Base-by-base conservation (phyloP, 148 eudicot species). In the Chenopodium suecicum region DNA sequence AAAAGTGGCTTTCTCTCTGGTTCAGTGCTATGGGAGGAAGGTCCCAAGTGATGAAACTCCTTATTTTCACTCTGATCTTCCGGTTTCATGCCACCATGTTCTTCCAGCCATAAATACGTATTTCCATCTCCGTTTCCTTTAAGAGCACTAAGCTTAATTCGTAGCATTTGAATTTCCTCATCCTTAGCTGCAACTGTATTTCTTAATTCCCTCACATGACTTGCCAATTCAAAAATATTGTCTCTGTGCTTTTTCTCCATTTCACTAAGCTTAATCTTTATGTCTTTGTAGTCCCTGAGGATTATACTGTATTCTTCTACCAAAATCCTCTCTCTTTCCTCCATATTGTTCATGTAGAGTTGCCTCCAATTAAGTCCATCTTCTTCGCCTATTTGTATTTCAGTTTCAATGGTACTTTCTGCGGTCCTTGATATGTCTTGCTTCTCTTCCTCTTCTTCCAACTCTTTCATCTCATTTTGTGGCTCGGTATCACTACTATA, bases 321-420 rank as follows among this genome's bases (percentile, higher is more conserved):
- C 68, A 94, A 78, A 79, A 94, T 80, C 81, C 82, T 92, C 82
- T 92, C 96, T 77, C 94, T 81, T 77, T 92, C 94, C 73, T 92
- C 98, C 73, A 91, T 82, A 63, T 90, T 91, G 46, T 90, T 89
- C 46, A 81, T 34, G 74, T 88, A 89, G 50, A 94, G 73, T 75
- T 81, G 83, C 83, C 85, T 87, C 94, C 94, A 94, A 58, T 92
- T 89, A 11, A 92, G 89, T 63, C 91, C 87, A 10, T 80, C 86
- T 77, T 80, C 88, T 32, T 88, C 89, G 37, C 83, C 86, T 50
- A 63, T 62, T 54, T 37, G 83, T 44, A 79, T 4, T 58, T 86
- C 86, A n/a, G 14, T 58, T 32, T 83, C 83, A 9, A 48, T 32
- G 16, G 17, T 60, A 75, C 65, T 84, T 37, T 86, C 88, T 19